Evolutionary conservation across 1,139 yeast genomes (phyloP), one percentile per base, ranked within the genome.

Genomic region (Casaregolazyma suthepensis): DNA sequence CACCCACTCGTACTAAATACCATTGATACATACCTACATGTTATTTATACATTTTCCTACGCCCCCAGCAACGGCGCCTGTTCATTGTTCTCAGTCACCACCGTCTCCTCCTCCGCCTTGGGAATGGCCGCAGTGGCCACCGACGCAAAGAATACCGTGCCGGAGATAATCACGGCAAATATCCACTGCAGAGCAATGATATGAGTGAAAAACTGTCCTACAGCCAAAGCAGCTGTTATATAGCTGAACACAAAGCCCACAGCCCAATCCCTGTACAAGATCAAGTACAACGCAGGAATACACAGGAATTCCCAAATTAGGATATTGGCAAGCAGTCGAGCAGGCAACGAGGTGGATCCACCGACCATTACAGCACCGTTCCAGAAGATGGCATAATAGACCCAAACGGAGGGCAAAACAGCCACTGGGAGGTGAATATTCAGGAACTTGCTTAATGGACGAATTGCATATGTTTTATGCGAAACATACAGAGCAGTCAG

Each of bases 121-220:
- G 59, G 57, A 31, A 35, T 71, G 51, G 71, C 60, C 54, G 82
- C 75, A 18, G 76, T 75, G 26, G 78, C 66, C 44, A 79, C 56
- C 19, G 83, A 74, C 53, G 76, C 66, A 26, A 81, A 62, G 56
- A 81, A 74, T 66, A 84, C 76, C 18, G 74, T 52, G 12, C 80
- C 83, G 13, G 86, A 72, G 59, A 86, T 85, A 54, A 78, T 69
- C 60, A 85, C 81, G 9, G 90, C 94, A 72, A 87, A 87, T 59
- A 85, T 80, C 95, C 95, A 87, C 71, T 87, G 95, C 57, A 87
- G 75, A 2, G 93, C 93, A 72, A 87, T 77, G 31, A 80, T 73
- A 71, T 80, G 85, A 54, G 81, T 78, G 64, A 82, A 75, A 56
- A 87, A 67, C 70, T 87, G 96, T 54, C 85, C 84, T 52, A 85